phyloP scores from a whole-genome alignment of 257 asterid genomes.

The Gynochthodes officinalis region DNA sequence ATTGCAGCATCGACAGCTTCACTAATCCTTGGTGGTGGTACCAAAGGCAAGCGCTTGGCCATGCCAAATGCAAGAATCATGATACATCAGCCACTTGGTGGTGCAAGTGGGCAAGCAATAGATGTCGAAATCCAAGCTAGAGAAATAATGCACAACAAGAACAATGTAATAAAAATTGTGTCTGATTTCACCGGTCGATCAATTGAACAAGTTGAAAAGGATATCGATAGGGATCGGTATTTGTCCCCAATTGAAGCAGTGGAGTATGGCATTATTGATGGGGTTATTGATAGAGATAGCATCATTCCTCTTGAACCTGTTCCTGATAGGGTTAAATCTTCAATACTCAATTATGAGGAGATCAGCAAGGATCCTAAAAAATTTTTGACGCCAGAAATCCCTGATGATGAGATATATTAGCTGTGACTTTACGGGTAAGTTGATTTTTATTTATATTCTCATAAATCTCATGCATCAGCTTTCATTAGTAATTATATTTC shows the following conservation, averaged over 20 bases:
- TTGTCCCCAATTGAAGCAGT: constrained; percentile 96
- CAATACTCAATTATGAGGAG: constrained; percentile 57
- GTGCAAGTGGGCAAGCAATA: constrained; percentile 85
- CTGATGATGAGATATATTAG: constrained; percentile 83
- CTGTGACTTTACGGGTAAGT: constrained; percentile 33
- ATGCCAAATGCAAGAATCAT: constrained; percentile 95
- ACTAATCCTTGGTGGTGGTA: constrained; percentile 87
- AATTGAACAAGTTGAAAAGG: constrained; percentile 79
- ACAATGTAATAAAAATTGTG: constrained; percentile 55
- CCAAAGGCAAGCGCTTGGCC: constrained; percentile 90
- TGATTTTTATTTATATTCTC: not conserved
- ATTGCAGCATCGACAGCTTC: constrained; percentile 94
- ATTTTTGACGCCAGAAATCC: constrained; percentile 70
- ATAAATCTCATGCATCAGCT: not conserved
- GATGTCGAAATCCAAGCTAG: constrained; percentile 93
- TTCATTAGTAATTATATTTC: not conserved
- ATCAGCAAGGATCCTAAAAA: constrained; percentile 48
- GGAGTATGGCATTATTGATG: constrained; percentile 89
- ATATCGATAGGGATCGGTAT: constrained; percentile 88
- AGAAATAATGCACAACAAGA: constrained; percentile 81
- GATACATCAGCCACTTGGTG: constrained; percentile 95
- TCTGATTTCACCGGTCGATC: constrained; percentile 73
- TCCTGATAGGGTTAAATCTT: constrained; percentile 67
- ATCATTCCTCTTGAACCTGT: constrained; percentile 77
- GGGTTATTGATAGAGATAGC: constrained; percentile 77